Conservation (phyloP, 2,329 filamentous ascomycete genomes). For the Microdochium bolleyi region DNA sequence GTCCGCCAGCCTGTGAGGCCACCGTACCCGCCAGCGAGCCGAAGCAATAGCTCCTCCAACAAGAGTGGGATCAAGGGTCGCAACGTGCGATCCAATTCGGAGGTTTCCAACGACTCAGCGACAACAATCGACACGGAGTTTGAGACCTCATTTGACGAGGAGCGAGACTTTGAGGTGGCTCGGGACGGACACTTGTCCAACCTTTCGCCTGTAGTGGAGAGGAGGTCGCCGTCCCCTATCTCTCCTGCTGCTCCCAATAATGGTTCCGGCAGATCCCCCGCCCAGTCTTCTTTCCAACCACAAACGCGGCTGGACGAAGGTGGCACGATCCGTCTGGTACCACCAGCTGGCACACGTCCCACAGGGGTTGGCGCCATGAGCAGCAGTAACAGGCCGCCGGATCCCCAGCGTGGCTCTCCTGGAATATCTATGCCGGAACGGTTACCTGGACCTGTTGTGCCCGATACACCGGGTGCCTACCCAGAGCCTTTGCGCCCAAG, state of each 20-base stretch:
- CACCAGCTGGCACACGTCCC: neutral
- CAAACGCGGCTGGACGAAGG: constrained; percentile 3
- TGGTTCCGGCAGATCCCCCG: constrained; percentile 19
- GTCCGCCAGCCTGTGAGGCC: constrained; percentile 7
- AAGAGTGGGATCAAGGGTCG: constrained; percentile 9
- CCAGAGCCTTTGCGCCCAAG: neutral
- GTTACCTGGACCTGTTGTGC: neutral
- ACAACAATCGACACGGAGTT: constrained; percentile 28
- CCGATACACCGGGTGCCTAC: neutral
- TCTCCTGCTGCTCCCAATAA: constrained; percentile 15
- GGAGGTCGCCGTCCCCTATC: constrained; percentile 24
- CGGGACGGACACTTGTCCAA: constrained; percentile 18
- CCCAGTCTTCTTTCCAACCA: neutral
- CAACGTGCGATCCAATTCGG: constrained; percentile 15
- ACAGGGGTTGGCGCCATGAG: too few species aligned
- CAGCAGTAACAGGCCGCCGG: too few species aligned
- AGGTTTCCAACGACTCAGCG: constrained; percentile 21
- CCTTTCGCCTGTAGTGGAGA: constrained; percentile 40
- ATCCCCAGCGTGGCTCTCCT: too few species aligned
- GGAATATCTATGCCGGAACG: neutral
- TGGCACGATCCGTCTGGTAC: constrained; percentile 3
- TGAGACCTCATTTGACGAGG: constrained; percentile 18
- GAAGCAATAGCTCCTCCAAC: constrained; percentile 9
- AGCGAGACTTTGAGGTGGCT: constrained; percentile 19
- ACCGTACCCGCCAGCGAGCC: constrained; percentile 6